Evolutionary conservation across 2,329 filamentous ascomycete species (phyloP), one percentile per base, ranked within the genome.

Genomic region (Ophiostoma australiae): DNA sequence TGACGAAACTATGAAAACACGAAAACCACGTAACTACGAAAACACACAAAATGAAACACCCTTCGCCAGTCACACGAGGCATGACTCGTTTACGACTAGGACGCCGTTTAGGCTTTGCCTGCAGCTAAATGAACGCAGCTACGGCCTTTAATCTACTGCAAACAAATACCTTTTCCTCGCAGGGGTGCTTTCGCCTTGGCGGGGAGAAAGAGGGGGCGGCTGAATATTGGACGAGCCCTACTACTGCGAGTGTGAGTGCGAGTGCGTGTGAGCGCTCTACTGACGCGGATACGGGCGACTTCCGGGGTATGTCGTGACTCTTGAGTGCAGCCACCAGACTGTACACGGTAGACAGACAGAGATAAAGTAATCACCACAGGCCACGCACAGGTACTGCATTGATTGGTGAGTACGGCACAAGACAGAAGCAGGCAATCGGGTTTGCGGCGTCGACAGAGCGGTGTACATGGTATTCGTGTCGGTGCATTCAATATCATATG

Each of bases 191-290:
- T 58, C n/a, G 8, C 8, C 13, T 58, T 23, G 52, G 52, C 52
- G 52, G 52, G 23, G 52, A 13, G 52, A 23, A 58, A 58, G 52
- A 58, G 52, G 52, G 52, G 52, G 52, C 52, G 52, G 52, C 52
- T 58, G 52, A 58, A 15, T 58, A 58, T 58, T 58, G 52, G 44
- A 58, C 23, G 7, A 58, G 23, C 52, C 52, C 52, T 58, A 13
- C 11, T 17, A 17, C 2, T 39, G 37, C 11, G 35, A 37, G 35
- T 48, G 41, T 48, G 44, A 48, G 44, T 20, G n/a, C n/a, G n/a
- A n/a, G n/a, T 39, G 7, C 37, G 37, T 39, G 27, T 39, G 37
- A 39, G 37, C 10, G 4, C 10, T 41, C 4, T 52, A 17, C 13
- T 7, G 58, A 6, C 13, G 27, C 58, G 58, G 58, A 65, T 35